Evolutionary conservation across 2,329 filamentous ascomycete species (phyloP), one percentile per base, ranked within the genome.

Genomic region (Diaporthe velutina): DNA sequence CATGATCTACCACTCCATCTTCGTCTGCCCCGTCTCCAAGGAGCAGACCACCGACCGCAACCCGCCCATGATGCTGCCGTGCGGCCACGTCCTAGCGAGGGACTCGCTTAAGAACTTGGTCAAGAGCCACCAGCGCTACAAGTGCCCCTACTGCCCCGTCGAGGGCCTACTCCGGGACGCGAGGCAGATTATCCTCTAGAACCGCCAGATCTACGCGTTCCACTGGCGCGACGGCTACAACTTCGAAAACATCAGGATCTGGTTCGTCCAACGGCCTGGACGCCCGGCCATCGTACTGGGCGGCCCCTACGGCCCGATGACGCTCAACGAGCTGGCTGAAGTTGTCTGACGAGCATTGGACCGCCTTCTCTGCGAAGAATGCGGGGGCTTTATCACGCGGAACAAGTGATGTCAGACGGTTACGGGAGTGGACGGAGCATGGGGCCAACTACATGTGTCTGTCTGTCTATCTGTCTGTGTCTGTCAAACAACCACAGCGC

Each of bases 11-110:
- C 97, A 99, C 83, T 94, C 94, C 73, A 98, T 99, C 81, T 99
- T 99, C 82, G 97, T 99, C 55, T 99, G 97, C 81, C 97, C 97
- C 0, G 97, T 99, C 7, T 96, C 93, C 80, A 98, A 98, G 83
- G 97, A 98, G 82, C 97, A 99, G 83, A 95, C 94, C 0, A 99
- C 96, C 0, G 95, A 98, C 80, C 86, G 89, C 33, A 99, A 99
- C 82, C 97, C 97, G 15, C 95, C 97, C 2, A 97, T 98, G 94
- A 97, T 98, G 90, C 92, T 99, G 81, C 94, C 95, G 0, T 99
- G 97, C 81, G 96, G 97, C 8, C 97, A 99, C 85, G 96, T 98
- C 70, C 93, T 99, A 75, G 96, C 95, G 25, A 90, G 92, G 77
- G 96, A 98, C 80, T 95, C 93, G 45, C 85, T 99, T 68, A 91